Percentiles rank a stretch among this genome's conserved stretches.
These are phyloP conservation scores for Deakozyma indianensis DNA, from an alignment of 805 yeast species.

Conservation along the genomic window DNA sequence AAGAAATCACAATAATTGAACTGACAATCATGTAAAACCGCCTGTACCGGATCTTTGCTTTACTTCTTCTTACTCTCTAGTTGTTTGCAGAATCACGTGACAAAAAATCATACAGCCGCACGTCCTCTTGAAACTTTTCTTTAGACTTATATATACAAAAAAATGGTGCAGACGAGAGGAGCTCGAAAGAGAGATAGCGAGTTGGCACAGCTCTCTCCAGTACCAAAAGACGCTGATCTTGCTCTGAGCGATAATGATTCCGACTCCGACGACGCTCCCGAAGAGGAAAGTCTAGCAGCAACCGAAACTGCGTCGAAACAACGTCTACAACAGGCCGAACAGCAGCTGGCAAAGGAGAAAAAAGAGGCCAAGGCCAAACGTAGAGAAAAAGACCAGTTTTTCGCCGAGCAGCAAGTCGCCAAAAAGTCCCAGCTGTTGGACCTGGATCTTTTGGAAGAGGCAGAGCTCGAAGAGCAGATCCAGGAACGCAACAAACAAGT, in stretches of 20 bases:
- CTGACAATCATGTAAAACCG: no score
- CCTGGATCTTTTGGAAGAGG: background rate
- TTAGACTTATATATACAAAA: no score
- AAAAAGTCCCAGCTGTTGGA: background rate
- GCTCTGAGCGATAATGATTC: background rate
- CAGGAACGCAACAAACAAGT: background rate
- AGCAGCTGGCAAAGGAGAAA: conserved; percentile 6
- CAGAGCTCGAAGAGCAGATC: background rate
- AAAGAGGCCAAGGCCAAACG: conserved; percentile 4
- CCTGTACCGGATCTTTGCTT: no score
- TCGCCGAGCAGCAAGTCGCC: background rate
- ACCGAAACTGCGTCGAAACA: background rate
- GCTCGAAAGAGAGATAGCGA: background rate
- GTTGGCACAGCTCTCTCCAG: background rate
- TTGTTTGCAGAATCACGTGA: no score
- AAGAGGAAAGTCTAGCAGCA: background rate
- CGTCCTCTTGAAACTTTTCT: no score
- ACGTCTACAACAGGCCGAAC: background rate
- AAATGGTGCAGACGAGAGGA: background rate
- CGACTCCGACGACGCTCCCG: background rate
- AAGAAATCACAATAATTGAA: no score
- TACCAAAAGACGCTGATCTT: no score
- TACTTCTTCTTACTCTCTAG: no score
- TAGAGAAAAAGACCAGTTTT: background rate
- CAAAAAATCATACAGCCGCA: no score